A percentile compares a stretch with the other conserved stretches of the same genome.
These are phyloP conservation scores for Aspergillus incahuasiensis DNA, from an alignment of 495 filamentous ascomycete species.

Conservation along the genomic window DNA sequence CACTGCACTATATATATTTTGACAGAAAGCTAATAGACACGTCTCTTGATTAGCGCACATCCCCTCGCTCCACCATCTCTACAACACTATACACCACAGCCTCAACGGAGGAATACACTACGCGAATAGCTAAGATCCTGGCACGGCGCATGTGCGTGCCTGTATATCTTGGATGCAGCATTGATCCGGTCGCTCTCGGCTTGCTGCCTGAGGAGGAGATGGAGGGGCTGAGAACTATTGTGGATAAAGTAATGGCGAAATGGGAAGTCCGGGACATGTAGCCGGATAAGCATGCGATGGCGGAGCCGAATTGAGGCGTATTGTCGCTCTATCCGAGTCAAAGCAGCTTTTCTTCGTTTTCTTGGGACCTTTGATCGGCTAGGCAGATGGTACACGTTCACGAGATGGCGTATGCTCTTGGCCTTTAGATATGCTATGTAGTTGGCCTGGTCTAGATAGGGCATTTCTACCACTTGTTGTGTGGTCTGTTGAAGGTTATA, in stretches of 20 bases:
- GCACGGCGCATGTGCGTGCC: slow-evolving; percentile 63
- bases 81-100: slow-evolving; percentile 74
- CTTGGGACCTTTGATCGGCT: no score
- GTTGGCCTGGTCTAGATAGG: background rate
- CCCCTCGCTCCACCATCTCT: slow-evolving; percentile 48
- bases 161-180: slow-evolving; percentile 78
- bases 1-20: background rate
- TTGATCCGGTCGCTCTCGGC: slow-evolving; percentile 56
- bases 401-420: no score
- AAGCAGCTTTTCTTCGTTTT: background rate
- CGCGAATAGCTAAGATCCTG: slow-evolving; percentile 76
- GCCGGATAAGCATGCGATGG: background rate
- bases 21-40: background rate
- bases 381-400: no score
- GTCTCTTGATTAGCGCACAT: slow-evolving; percentile 27
- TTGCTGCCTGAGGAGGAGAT: slow-evolving; percentile 89
- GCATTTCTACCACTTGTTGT: background rate
- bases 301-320: background rate
- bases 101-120: slow-evolving; percentile 77
- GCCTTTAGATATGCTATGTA: no score
- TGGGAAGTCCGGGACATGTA: slow-evolving; percentile 29
- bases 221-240: slow-evolving; percentile 72
- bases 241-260: slow-evolving; percentile 60
- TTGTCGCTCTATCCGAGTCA: background rate
- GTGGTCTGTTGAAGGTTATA: background rate